Evolutionary conservation across 1,284 basidiomycete species (phyloP).

Genomic region (Papiliotrema flavescens): DNA sequence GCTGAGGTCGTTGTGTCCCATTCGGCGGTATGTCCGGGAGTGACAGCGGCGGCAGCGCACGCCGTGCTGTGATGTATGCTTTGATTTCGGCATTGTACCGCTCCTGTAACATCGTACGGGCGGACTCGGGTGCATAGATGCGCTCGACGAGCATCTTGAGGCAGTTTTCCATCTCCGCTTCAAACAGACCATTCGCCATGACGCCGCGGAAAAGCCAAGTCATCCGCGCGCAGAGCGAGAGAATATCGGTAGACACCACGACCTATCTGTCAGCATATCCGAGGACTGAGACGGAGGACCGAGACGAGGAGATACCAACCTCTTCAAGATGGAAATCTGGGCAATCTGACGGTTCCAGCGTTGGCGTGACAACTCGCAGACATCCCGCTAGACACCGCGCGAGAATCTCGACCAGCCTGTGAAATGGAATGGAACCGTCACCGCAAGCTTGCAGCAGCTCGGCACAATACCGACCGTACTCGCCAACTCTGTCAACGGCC

Average conservation of each 20-base stretch:
- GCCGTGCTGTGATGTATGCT: not conserved
- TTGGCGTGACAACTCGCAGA: not conserved
- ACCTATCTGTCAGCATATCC: not conserved
- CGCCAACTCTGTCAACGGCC: not conserved
- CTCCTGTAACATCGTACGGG: not conserved
- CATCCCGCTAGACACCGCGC: not conserved
- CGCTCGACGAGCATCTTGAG: not conserved
- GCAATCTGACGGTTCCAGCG: not conserved
- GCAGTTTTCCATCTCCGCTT: not conserved
- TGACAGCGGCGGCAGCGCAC: not conserved
- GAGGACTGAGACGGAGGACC: not conserved
- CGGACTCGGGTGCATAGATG: not conserved
- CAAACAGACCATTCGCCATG: not conserved
- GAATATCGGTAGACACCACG: not conserved
- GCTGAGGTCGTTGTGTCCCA: not conserved
- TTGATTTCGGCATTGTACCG: not conserved
- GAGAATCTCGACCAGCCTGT: conserved; percentile 3
- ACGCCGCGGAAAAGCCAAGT: not conserved
- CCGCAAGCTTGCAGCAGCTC: conserved; percentile 19
- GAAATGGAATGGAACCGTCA: conserved; percentile 6
- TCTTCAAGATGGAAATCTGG: not conserved
- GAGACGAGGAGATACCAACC: not conserved
- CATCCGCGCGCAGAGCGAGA: not conserved
- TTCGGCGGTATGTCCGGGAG: too few relatives aligned
- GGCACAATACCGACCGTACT: conserved; percentile 8